phyloP scores from a whole-genome alignment of 495 filamentous ascomycete genomes.

The Talaromyces liani region DNA sequence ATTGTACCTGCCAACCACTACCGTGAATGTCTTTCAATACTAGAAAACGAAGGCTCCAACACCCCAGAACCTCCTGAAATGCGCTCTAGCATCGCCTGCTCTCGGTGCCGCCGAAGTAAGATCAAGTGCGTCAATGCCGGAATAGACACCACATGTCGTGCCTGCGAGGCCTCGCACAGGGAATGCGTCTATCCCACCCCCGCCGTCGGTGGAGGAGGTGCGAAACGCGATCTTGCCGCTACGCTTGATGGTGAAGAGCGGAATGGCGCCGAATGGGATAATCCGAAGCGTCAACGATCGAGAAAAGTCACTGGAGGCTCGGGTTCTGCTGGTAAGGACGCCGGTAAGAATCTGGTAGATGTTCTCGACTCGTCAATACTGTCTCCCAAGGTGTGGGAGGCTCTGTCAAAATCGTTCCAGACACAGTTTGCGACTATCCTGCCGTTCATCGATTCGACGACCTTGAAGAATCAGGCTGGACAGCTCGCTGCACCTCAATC shows the following conservation, averaged over 20 bases:
- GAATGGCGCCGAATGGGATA: slow-evolving; percentile 46
- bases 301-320: slow-evolving; percentile 38
- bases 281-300: slow-evolving; percentile 48
- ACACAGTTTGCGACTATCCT: slow-evolving; percentile 75
- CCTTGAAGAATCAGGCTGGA: slow-evolving; percentile 55
- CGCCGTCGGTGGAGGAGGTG: slow-evolving; percentile 43
- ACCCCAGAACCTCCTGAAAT: slow-evolving; percentile 26
- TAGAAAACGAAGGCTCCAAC: slow-evolving; percentile 4
- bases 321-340: slow-evolving; percentile 21
- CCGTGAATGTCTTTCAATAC: slow-evolving; percentile 9
- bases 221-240: slow-evolving; percentile 50
- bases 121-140: slow-evolving; percentile 80
- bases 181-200: slow-evolving; percentile 70
- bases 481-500: slow-evolving; percentile 29
- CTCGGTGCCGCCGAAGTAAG: slow-evolving; percentile 71
- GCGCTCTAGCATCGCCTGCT: slow-evolving; percentile 76
- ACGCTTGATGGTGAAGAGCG: slow-evolving; percentile 46
- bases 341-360: slow-evolving; percentile 28
- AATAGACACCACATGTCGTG: slow-evolving; percentile 65
- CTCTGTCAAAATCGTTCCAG: slow-evolving; percentile 71
- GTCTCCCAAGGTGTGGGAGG: slow-evolving; percentile 62
- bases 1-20: neutral
- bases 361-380: slow-evolving; percentile 45
- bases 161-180: slow-evolving; percentile 67
- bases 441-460: slow-evolving; percentile 74